Conservation (phyloP, 495 filamentous ascomycete genomes). For the Letharia lupina region DNA sequence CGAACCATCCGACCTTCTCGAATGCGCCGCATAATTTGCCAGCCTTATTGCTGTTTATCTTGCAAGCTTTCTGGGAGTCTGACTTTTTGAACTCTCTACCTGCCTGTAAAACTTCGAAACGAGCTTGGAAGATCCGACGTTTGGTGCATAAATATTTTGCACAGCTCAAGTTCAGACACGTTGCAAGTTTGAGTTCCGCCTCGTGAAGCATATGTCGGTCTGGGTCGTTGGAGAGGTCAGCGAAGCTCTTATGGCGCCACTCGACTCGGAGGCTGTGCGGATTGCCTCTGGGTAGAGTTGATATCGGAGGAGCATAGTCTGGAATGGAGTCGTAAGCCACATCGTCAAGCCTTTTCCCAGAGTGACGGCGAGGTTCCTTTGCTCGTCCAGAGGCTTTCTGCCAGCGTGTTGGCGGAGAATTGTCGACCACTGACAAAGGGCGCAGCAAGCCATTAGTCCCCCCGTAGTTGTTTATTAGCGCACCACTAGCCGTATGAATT, state of each 20-base stretch:
- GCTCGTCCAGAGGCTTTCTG: not conserved
- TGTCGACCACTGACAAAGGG: not conserved
- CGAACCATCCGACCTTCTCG: not conserved
- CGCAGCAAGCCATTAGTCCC: not conserved
- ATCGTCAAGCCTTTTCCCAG: not conserved
- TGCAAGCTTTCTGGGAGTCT: not conserved
- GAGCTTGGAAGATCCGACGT: not conserved
- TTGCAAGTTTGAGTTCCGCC: not conserved
- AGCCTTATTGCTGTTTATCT: not conserved
- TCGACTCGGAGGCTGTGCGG: not conserved
- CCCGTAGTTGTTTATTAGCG: not conserved
- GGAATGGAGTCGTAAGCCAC: not conserved
- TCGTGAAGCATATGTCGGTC: not conserved
- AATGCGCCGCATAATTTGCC: not conserved
- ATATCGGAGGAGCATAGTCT: not conserved
- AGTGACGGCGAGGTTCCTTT: not conserved
- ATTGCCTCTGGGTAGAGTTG: not conserved
- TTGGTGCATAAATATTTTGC: not conserved
- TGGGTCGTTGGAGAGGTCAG: not conserved
- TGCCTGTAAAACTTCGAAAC: not conserved
- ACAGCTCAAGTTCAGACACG: not conserved
- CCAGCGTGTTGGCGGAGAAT: not conserved
- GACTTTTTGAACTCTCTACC: not conserved
- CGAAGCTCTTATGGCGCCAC: not conserved
- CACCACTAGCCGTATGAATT: not conserved